Percentiles rank a stretch among this genome's conserved stretches.
Conservation (phyloP, 768 basidiomycete genomes). For the Naganishia randhawae region DNA sequence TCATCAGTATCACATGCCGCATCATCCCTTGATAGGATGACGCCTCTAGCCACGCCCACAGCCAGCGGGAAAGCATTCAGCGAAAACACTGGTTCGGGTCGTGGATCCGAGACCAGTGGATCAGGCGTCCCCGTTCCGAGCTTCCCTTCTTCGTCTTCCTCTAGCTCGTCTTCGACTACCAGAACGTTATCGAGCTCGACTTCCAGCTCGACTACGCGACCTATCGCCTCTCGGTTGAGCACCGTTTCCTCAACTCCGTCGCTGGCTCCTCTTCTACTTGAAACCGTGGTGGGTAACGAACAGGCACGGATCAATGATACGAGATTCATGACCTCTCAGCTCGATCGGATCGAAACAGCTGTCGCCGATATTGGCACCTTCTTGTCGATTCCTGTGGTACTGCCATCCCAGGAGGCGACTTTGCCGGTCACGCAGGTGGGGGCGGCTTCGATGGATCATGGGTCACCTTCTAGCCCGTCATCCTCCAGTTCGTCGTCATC, state of each 20-base stretch:
- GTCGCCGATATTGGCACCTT: slow-evolving; percentile 58
- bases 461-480: slow-evolving; percentile 19
- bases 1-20: slow-evolving; percentile 24
- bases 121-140: neutral
- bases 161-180: neutral
- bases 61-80: neutral
- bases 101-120: neutral
- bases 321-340: slow-evolving; percentile 52
- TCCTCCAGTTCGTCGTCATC: slow-evolving; percentile 27
- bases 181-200: slow-evolving; percentile 8
- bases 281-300: slow-evolving; percentile 4
- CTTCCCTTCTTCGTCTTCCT: slow-evolving; percentile 1
- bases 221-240: neutral
- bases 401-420: neutral
- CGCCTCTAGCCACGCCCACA: neutral
- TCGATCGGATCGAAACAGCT: slow-evolving; percentile 67
- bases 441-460: neutral
- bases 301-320: slow-evolving; percentile 8
- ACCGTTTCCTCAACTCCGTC: neutral
- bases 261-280: neutral
- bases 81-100: neutral
- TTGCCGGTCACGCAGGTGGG: neutral
- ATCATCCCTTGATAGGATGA: slow-evolving; percentile 1
- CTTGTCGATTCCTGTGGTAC: slow-evolving; percentile 38
- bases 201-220: slow-evolving; percentile 2